These are phyloP conservation scores for Starmerella sp. DNA, from an alignment of 805 yeast species.

Conservation along the genomic window DNA sequence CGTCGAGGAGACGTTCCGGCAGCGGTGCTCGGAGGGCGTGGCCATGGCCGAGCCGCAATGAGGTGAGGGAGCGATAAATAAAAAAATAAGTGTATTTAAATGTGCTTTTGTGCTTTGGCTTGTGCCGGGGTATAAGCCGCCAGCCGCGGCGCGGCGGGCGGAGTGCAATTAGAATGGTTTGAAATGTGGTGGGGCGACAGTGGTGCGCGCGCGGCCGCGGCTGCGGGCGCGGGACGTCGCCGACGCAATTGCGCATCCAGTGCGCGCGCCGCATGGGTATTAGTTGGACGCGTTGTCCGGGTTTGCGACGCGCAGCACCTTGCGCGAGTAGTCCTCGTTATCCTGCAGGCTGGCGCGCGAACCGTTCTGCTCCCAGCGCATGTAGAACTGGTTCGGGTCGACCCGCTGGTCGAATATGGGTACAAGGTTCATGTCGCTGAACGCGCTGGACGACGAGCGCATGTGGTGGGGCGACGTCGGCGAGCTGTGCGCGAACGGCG, in stretches of 20 bases:
- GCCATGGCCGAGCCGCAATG: constrained; percentile 7
- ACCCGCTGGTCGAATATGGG: constrained; percentile 47
- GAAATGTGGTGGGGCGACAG: background rate
- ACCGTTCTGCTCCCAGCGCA: constrained; percentile 38
- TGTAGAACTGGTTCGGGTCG: constrained; percentile 45
- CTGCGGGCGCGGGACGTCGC: background rate
- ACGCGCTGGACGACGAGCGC: constrained; percentile 8
- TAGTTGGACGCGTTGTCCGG: constrained; percentile 26
- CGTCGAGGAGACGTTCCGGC: constrained; percentile 68
- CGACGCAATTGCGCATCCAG: background rate
- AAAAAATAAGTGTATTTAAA: background rate
- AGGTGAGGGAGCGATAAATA: background rate
- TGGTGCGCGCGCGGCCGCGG: background rate
- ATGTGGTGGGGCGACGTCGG: constrained; percentile 3
- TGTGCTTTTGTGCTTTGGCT: background rate
- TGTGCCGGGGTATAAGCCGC: no score
- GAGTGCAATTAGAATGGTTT: background rate
- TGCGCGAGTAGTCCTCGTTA: constrained; percentile 46
- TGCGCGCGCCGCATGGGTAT: background rate
- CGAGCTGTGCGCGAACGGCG: constrained; percentile 13
- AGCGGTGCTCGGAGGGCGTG: constrained; percentile 42
- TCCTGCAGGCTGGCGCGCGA: constrained; percentile 42
- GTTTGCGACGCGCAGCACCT: constrained; percentile 47
- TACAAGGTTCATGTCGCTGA: constrained; percentile 26
- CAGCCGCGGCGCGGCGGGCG: no score